A percentile compares a stretch with the other conserved stretches of the same genome.
Conservation (phyloP, 768 basidiomycete genomes). For the Nidularia sp. region DNA sequence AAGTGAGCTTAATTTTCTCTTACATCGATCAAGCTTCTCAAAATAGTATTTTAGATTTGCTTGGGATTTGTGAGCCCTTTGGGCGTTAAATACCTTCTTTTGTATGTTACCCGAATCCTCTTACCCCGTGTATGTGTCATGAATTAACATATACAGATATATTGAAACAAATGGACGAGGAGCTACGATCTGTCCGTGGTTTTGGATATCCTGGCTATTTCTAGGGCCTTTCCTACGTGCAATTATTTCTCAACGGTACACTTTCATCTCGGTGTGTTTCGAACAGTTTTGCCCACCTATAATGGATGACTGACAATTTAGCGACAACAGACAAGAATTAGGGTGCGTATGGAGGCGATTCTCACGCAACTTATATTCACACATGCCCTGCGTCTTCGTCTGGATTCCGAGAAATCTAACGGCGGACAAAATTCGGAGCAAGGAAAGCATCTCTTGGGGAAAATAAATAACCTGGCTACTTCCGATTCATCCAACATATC, state of each 20-base stretch:
- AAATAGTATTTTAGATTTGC: no score
- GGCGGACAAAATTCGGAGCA: neutral
- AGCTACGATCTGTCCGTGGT: conserved; percentile 35
- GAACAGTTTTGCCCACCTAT: neutral
- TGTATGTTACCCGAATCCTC: no score
- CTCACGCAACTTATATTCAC: conserved; percentile 9
- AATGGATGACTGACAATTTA: neutral
- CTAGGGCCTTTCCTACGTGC: conserved; percentile 28
- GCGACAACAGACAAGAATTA: conserved; percentile 1
- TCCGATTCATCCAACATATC: conserved; percentile 35
- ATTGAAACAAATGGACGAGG: neutral
- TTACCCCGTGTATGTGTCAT: no score
- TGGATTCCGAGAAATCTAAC: conserved; percentile 24
- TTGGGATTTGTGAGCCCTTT: no score
- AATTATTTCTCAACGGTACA: conserved; percentile 35
- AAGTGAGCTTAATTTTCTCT: no score
- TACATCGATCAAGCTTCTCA: no score
- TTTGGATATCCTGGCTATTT: conserved; percentile 36
- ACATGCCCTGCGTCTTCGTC: conserved; percentile 40
- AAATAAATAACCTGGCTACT: conserved; percentile 56
- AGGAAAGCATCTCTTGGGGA: conserved; percentile 43
- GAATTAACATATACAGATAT: neutral
- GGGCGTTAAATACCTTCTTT: no score
- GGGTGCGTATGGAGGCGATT: conserved; percentile 10
- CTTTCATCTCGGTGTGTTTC: conserved; percentile 20